These are phyloP conservation scores for Aegilops speltoides DNA, from an alignment of 176 grass and related monocot species.

Conservation along the genomic window DNA sequence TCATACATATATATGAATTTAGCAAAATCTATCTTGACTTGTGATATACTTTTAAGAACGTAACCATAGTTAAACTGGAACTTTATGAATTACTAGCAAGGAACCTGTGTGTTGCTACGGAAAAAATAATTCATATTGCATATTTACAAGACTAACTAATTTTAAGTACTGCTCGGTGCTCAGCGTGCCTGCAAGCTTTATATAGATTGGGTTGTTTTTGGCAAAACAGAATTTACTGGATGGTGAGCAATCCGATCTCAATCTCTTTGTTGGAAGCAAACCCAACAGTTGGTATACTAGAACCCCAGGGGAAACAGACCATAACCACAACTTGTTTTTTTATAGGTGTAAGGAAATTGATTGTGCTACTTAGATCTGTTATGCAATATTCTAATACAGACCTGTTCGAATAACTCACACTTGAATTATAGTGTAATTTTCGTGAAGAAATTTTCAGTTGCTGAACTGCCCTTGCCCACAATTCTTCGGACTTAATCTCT, in stretches of 20 bases:
- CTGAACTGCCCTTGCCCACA: neutral
- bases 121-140: neutral
- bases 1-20: neutral
- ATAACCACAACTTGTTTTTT: neutral
- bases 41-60: conserved; percentile 1
- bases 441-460: neutral
- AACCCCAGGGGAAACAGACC: neutral
- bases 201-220: neutral
- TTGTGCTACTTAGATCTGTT: neutral
- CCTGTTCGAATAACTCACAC: neutral
- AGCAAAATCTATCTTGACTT: neutral
- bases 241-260: neutral
- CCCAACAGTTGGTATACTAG: neutral
- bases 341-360: neutral
- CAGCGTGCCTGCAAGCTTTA: neutral
- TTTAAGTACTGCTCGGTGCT: neutral
- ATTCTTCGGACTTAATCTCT: neutral
- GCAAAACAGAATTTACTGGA: neutral
- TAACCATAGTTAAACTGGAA: neutral
- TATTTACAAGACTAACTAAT: neutral
- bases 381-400: neutral
- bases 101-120: neutral
- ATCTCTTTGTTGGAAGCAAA: neutral
- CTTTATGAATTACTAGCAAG: neutral
- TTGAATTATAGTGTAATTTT: conserved; percentile 3